Evolutionary conservation across 1,284 basidiomycete genomes (phyloP).

Genomic region (Exobasidium cylindrosporum): DNA sequence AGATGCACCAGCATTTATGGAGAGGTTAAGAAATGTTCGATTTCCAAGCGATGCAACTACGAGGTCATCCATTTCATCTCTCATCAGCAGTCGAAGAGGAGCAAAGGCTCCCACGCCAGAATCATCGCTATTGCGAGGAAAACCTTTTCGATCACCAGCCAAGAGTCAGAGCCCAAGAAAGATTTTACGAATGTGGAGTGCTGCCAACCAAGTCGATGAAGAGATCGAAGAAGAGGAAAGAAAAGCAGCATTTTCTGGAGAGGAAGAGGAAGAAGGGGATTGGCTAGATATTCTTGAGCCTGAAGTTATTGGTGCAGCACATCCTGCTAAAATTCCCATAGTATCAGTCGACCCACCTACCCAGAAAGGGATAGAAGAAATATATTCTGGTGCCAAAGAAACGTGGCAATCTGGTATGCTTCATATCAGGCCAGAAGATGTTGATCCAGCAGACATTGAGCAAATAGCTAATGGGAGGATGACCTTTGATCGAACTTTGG

Average conservation of each 20-base stretch:
- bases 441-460: constrained; percentile 32
- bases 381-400: neutral
- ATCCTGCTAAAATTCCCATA: neutral
- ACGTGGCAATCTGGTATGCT: constrained; percentile 21
- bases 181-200: constrained; percentile 36
- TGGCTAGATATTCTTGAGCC: neutral
- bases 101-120: constrained; percentile 9
- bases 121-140: neutral
- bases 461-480: constrained; percentile 32
- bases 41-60: neutral
- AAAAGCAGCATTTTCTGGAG: neutral
- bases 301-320: neutral
- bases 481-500: constrained; percentile 29
- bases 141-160: neutral
- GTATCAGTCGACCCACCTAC: constrained; percentile 1
- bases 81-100: neutral
- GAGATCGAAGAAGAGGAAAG: constrained; percentile 26
- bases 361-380: neutral
- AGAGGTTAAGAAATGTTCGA: constrained; percentile 6
- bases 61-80: neutral
- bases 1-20: constrained; percentile 16
- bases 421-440: constrained; percentile 35
- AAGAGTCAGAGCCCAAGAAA: constrained; percentile 35
- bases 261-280: neutral
- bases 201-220: constrained; percentile 33